These are phyloP conservation scores for Yarrowia porcina DNA, from an alignment of 805 yeast species.

Conservation along the genomic window DNA sequence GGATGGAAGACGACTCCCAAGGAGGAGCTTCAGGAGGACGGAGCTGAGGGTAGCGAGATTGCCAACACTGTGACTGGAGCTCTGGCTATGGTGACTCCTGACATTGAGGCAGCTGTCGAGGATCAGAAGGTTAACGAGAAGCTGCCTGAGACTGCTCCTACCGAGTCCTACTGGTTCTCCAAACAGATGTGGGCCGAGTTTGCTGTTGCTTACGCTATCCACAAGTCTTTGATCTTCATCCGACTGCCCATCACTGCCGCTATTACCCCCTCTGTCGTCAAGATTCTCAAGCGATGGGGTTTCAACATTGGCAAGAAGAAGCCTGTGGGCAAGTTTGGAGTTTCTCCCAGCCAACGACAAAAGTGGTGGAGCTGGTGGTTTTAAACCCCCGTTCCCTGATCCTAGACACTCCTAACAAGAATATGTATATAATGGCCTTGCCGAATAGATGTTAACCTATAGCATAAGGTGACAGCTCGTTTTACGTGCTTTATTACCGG, in stretches of 20 bases:
- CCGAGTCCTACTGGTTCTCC: slow-evolving; percentile 29
- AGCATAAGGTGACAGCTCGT: neutral
- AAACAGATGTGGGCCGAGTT: slow-evolving; percentile 67
- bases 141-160: slow-evolving; percentile 23
- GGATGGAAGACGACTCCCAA: slow-evolving; percentile 52
- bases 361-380: slow-evolving; percentile 44
- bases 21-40: slow-evolving; percentile 13
- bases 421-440: slow-evolving; percentile 6
- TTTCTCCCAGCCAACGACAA: slow-evolving; percentile 49
- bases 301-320: slow-evolving; percentile 60
- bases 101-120: slow-evolving; percentile 27
- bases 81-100: slow-evolving; percentile 25
- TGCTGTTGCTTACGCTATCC: slow-evolving; percentile 87
- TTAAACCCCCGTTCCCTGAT: neutral
- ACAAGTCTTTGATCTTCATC: slow-evolving; percentile 78
- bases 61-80: neutral
- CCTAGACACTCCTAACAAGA: neutral
- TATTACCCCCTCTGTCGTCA: slow-evolving; percentile 77
- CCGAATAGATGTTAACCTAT: neutral
- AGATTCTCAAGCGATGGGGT: slow-evolving; percentile 66
- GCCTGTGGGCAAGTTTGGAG: slow-evolving; percentile 47
- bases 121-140: slow-evolving; percentile 21
- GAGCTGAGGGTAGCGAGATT: slow-evolving; percentile 30
- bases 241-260: slow-evolving; percentile 91
- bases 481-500: neutral